Evolutionary conservation across 1,139 yeast genomes (phyloP), one percentile per base, ranked within the genome.

Genomic region (Saccharomyces hybrid): DNA sequence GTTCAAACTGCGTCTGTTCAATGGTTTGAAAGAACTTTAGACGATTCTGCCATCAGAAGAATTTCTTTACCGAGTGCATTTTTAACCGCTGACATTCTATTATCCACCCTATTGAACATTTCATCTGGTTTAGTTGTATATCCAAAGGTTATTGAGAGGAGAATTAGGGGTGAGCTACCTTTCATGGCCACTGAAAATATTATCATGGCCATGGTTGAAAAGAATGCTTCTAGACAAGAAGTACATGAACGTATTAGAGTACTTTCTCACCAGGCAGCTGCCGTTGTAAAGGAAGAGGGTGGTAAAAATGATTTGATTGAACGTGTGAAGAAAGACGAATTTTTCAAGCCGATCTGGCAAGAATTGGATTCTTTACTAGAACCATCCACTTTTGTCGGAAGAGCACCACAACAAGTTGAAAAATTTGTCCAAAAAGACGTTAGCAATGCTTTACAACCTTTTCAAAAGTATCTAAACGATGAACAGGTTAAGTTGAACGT

Each of bases 121-220:
- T 86, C 96, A 51, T 85, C 95, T 53, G 99, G 99, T 14, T 79
- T 93, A 61, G 99, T 95, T 54, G 99, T 93, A 50, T 93, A 95
- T 76, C 99, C 99, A 64, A 91, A 93, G 81, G 99, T 93, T 64
- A 93, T 93, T 69, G 97, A 87, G 77, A 87, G 98, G 78, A 87
- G 98, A 76, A 93, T 93, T 73, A 84, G 73, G 71, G 81, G 97
- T 53, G 99, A 95, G 75, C 80, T 93, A 69, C 99, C 99, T 63
- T 93, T 95, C 79, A 93, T 93, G 99, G 99, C 99, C 62, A 93
- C 99, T 54, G 99, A 93, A 76, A 93, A 93, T 75, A 84, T 93
- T 71, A 93, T 93, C 73, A 93, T 93, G 99, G 99, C 99, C 55
- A 93, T 93, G 97, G 99, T 93, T 57, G 96, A 90, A 75, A 85